phyloP scores from a whole-genome alignment of 2,329 filamentous ascomycete genomes.

The Colletotrichum sp. region DNA sequence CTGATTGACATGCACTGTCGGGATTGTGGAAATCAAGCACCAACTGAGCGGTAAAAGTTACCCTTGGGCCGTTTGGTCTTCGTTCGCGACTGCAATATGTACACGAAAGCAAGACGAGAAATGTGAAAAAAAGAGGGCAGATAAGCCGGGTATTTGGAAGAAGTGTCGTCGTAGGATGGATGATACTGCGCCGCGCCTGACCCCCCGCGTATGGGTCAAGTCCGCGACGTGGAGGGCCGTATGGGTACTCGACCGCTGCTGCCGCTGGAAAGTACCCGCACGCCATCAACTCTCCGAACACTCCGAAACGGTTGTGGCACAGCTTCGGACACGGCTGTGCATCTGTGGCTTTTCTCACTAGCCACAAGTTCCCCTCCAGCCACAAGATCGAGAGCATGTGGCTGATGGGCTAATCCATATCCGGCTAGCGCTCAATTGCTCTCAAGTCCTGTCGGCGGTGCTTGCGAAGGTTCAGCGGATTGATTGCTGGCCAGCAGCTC shows the following conservation, averaged over 20 bases:
- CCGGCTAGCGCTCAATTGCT: constrained; percentile 1
- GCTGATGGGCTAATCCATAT: background rate
- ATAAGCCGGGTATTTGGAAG: background rate
- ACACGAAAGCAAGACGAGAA: background rate
- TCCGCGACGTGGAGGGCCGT: background rate
- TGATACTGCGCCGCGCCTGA: background rate
- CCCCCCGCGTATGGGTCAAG: background rate
- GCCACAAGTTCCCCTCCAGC: background rate
- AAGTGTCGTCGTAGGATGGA: background rate
- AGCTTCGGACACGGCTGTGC: background rate
- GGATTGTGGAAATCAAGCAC: background rate
- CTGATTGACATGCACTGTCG: background rate
- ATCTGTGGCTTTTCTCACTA: background rate
- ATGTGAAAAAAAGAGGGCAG: background rate
- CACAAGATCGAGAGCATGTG: background rate
- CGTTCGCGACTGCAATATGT: background rate
- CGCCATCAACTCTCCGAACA: background rate
- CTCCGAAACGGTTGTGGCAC: background rate
- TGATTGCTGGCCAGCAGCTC: constrained; percentile 6
- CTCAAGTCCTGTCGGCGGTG: background rate
- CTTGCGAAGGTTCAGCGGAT: background rate
- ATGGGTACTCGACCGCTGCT: background rate
- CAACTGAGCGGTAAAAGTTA: background rate
- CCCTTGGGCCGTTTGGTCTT: background rate
- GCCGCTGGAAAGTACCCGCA: background rate